These are phyloP conservation scores for Didymosphaeria variabile DNA, from an alignment of 2,329 filamentous ascomycete species.

Conservation along the genomic window DNA sequence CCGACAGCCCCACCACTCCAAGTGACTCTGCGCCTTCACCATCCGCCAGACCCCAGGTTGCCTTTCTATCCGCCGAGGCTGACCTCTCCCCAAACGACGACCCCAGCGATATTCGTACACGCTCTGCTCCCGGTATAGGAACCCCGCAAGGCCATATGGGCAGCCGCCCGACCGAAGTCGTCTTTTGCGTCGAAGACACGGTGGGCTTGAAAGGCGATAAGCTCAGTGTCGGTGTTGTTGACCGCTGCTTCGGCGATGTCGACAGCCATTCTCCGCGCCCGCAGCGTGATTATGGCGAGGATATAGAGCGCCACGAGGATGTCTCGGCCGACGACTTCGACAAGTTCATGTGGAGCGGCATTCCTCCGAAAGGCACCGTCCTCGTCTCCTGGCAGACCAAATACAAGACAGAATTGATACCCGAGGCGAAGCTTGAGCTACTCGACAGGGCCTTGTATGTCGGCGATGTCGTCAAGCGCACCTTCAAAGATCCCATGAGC, in stretches of 20 bases:
- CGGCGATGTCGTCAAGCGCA: slow-evolving; percentile 64
- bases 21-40: slow-evolving; percentile 22
- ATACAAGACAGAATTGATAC: slow-evolving; percentile 52
- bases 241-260: slow-evolving; percentile 54
- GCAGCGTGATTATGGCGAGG: slow-evolving; percentile 48
- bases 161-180: slow-evolving; percentile 29
- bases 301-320: slow-evolving; percentile 47
- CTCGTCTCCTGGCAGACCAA: slow-evolving; percentile 60
- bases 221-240: slow-evolving; percentile 56
- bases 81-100: slow-evolving; percentile 20
- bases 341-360: slow-evolving; percentile 53
- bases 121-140: slow-evolving; percentile 6
- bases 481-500: slow-evolving; percentile 58
- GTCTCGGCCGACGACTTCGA: slow-evolving; percentile 44
- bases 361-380: slow-evolving; percentile 62
- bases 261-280: slow-evolving; percentile 58
- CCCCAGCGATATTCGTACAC: background rate
- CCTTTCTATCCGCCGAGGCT: slow-evolving; percentile 33
- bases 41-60: slow-evolving; percentile 23
- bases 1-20: slow-evolving; percentile 21
- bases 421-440: slow-evolving; percentile 56
- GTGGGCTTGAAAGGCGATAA: slow-evolving; percentile 51
- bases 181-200: slow-evolving; percentile 54
- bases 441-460: slow-evolving; percentile 64
- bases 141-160: slow-evolving; percentile 18